Conservation (phyloP, 345 rosid species). For the Sisymbrium altissimum region DNA sequence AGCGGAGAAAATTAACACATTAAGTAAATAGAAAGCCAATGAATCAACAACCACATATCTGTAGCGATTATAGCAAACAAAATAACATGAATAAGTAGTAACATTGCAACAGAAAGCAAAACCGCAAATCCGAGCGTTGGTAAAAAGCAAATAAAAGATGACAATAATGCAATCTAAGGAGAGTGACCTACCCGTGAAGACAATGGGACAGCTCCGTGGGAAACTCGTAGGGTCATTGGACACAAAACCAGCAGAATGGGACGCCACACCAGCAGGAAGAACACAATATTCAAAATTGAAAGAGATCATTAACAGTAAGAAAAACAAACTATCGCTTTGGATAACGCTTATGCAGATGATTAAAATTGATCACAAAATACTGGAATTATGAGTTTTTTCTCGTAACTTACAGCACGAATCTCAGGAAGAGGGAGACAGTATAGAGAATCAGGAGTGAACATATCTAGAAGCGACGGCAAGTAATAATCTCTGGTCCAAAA, state of each 20-base stretch:
- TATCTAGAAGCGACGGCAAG: constrained; percentile 78
- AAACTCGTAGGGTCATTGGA: constrained; percentile 52
- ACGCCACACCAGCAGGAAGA: constrained; percentile 86
- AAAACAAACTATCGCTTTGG: neutral
- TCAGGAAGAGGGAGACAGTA: constrained; percentile 88
- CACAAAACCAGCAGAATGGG: constrained; percentile 67
- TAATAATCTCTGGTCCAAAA: constrained; percentile 82
- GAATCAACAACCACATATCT: neutral
- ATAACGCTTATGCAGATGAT: neutral
- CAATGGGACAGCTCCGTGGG: constrained; percentile 96
- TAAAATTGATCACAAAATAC: neutral
- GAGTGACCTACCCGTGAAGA: constrained; percentile 67
- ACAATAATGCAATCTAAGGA: neutral
- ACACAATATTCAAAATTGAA: constrained; percentile 57
- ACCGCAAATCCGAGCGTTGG: neutral
- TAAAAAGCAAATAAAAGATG: neutral
- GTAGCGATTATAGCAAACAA: neutral
- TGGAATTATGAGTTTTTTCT: too few relatives aligned
- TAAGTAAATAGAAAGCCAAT: neutral
- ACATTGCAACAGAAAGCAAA: neutral
- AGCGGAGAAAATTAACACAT: constrained; percentile 2
- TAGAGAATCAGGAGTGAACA: constrained; percentile 71
- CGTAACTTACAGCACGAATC: constrained; percentile 65
- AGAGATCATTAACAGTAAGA: neutral
- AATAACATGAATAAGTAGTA: neutral